A percentile compares a stretch with the other conserved stretches of the same genome.
Conservation (phyloP, 1,284 basidiomycete genomes). For the Apiotrichum brassicae region DNA sequence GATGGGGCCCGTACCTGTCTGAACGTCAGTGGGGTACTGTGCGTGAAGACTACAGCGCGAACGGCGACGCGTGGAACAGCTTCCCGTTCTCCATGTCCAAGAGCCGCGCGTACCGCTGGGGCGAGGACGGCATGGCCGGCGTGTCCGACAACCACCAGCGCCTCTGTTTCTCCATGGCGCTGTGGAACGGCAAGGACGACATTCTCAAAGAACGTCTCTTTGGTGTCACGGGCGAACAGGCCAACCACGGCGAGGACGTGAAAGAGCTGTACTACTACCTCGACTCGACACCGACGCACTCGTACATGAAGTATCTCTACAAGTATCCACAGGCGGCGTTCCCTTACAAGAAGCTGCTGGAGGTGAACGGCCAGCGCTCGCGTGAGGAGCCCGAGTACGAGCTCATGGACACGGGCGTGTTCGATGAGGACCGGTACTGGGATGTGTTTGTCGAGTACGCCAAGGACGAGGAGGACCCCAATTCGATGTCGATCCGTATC, state of each 20-base stretch:
- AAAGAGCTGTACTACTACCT: constrained; percentile 98
- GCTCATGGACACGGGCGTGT: constrained; percentile 83
- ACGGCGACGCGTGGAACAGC: constrained; percentile 96
- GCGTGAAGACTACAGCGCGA: constrained; percentile 91
- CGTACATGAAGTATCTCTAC: constrained; percentile 99
- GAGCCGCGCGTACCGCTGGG: constrained; percentile 94
- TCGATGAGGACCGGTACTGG: constrained; percentile 94
- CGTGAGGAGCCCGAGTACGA: constrained; percentile 88
- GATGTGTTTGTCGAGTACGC: constrained; percentile 82
- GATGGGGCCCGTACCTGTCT: constrained; percentile 95
- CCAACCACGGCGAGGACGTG: constrained; percentile 98
- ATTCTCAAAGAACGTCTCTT: constrained; percentile 96
- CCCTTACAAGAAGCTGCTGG: constrained; percentile 88
- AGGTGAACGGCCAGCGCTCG: constrained; percentile 73
- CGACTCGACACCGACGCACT: constrained; percentile 95
- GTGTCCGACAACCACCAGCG: constrained; percentile 95
- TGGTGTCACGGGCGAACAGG: constrained; percentile 85
- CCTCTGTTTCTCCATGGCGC: constrained; percentile 77
- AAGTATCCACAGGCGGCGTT: constrained; percentile 90
- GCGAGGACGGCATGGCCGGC: constrained; percentile 94
- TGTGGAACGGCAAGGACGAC: constrained; percentile 93
- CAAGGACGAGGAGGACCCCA: constrained; percentile 87
- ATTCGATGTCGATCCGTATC: constrained; percentile 86
- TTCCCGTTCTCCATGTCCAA: constrained; percentile 94
- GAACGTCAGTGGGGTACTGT: constrained; percentile 99